Conservation (phyloP, 164 flowering plant genomes). For the Cinnamomum chago region DNA sequence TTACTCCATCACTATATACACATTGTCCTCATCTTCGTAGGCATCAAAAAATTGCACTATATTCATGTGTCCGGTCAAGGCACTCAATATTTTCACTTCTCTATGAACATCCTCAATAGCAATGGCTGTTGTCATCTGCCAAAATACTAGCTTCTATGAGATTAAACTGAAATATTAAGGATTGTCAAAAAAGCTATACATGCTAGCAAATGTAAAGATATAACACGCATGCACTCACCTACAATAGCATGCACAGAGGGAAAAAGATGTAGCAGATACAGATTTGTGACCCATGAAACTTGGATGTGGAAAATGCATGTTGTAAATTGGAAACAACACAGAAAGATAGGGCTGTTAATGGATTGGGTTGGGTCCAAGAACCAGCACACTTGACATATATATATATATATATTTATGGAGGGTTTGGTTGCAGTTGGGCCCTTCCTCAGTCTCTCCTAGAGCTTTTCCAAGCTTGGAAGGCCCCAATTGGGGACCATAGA, state of each 20-base stretch:
- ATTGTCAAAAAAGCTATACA: too few species aligned
- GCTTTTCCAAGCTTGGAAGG: too few species aligned
- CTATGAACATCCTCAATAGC: conserved; percentile 91
- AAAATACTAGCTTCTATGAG: conserved; percentile 15
- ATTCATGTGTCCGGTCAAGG: conserved; percentile 80
- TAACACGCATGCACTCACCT: not conserved
- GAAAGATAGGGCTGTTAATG: too few species aligned
- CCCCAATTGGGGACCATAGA: too few species aligned
- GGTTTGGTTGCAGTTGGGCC: too few species aligned
- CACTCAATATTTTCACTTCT: conserved; percentile 81
- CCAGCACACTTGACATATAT: too few species aligned
- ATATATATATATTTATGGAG: too few species aligned
- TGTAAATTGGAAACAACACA: too few species aligned
- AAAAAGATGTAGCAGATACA: not conserved
- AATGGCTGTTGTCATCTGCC: conserved; percentile 95
- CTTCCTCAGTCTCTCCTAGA: too few species aligned
- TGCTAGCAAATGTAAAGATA: not conserved
- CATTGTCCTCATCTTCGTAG: conserved; percentile 83
- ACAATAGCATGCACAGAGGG: not conserved
- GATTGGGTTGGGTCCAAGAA: too few species aligned
- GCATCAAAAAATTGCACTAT: conserved; percentile 85
- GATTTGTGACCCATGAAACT: not conserved
- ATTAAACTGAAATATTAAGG: not conserved
- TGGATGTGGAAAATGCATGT: not conserved
- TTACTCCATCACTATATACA: conserved; percentile 92